Base-by-base conservation (phyloP, 2,329 filamentous ascomycete species). In the Helotiales sp. region DNA sequence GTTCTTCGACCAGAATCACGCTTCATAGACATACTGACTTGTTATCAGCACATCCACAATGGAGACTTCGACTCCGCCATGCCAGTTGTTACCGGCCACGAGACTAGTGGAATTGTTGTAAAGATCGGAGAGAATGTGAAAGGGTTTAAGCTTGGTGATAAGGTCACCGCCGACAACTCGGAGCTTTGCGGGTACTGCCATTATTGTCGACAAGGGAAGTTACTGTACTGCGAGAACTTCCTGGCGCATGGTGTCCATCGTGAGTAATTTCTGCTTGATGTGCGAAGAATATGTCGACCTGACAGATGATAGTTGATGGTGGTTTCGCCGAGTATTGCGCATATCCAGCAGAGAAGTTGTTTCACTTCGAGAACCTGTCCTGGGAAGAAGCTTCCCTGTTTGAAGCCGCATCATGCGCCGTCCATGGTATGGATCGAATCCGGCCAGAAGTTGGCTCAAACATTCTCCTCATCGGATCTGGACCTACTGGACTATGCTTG, bases 171-270 rank as follows among this genome's bases (percentile, higher is more conserved):
- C 10, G 58, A 60, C 44, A 63, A 61, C 33, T 56, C 55, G 5
- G 61, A 63, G 49, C 44, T 63, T 12, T 63, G 61, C 40, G 58
- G 61, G 22, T 46, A 63, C 36, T 63, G 61, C 50, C 61, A 63
- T 51, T 63, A 47, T 49, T 63, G 61, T 38, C 50, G 61, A 5
- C 61, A 61, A 51, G 61, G 61, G 17, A 63, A 63, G 49, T 27
- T 61, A 33, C 31, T 63, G 22, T 63, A 61, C 34, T 63, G 61
- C 50, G 61, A 63, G 31, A 60, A 63, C 36, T 63, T 63, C 38
- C 48, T 58, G 24, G 58, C 61, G 13, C 61, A 63, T 51, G 58
- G 58, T 38, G 58, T 63, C 25, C 61, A 61, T 55, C 56, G 61
- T 63, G 57, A 55, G 58, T 52, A 6, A n/a, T 15, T 4, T 19